Percentiles rank a stretch among this genome's conserved stretches.
These are phyloP conservation scores for Diutina scorzettiae DNA, from an alignment of 1,139 yeast genomes.

Conservation along the genomic window DNA sequence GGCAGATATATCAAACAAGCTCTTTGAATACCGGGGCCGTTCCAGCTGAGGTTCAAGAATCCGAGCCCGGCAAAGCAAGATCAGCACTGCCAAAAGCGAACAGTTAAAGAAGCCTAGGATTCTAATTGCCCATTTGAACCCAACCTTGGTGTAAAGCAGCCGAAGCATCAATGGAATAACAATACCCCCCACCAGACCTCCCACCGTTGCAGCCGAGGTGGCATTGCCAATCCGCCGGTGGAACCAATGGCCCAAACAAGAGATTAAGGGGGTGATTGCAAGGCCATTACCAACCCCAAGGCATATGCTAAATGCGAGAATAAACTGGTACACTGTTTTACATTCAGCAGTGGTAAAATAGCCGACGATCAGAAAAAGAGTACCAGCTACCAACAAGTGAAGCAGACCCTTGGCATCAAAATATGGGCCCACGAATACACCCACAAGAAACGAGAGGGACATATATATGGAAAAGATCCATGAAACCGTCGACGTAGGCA, in stretches of 20 bases:
- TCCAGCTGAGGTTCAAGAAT: not conserved
- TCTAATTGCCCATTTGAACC: slow-evolving; percentile 21
- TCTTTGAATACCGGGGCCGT: not conserved
- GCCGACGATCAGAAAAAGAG: slow-evolving; percentile 13
- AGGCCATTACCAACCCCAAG: slow-evolving; percentile 30
- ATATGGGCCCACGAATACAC: slow-evolving; percentile 16
- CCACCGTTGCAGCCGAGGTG: slow-evolving; percentile 17
- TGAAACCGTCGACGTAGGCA: slow-evolving; percentile 16
- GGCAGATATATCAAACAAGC: slow-evolving; percentile 5
- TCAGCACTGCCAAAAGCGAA: not conserved
- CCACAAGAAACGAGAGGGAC: slow-evolving; percentile 18
- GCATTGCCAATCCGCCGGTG: slow-evolving; percentile 15
- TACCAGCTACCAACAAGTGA: slow-evolving; percentile 13
- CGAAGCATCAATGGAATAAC: slow-evolving; percentile 16
- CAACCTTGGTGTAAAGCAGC: slow-evolving; percentile 15
- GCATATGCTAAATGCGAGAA: slow-evolving; percentile 17
- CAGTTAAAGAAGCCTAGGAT: slow-evolving; percentile 13
- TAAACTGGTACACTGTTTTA: slow-evolving; percentile 16
- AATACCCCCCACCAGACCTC: slow-evolving; percentile 22
- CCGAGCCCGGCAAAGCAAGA: slow-evolving; percentile 1
- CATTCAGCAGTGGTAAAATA: slow-evolving; percentile 16
- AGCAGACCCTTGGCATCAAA: slow-evolving; percentile 17
- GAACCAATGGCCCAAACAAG: slow-evolving; percentile 20
- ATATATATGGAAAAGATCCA: slow-evolving; percentile 25
- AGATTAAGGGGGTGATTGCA: slow-evolving; percentile 43